phyloP scores from a whole-genome alignment of 1,284 basidiomycete species.

The Ceratorhiza oryzae-sativae region DNA sequence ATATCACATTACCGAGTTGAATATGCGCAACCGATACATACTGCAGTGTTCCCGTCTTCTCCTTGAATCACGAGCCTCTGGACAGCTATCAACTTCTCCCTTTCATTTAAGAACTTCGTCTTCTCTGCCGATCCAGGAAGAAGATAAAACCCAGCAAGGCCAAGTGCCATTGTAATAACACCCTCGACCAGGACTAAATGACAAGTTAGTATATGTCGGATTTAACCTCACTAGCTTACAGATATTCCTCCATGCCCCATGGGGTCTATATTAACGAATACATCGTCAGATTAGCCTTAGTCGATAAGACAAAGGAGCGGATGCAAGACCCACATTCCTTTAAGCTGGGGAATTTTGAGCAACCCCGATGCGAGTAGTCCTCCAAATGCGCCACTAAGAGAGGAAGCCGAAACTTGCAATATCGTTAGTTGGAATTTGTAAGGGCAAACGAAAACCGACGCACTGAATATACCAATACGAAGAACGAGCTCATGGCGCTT shows the following conservation, averaged over 20 bases:
- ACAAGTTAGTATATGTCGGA: background rate
- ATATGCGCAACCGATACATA: background rate
- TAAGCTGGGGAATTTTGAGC: conserved; percentile 45
- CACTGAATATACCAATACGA: conserved; percentile 48
- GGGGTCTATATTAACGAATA: conserved; percentile 43
- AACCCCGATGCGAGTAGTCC: conserved; percentile 45
- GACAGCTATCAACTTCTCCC: conserved; percentile 48
- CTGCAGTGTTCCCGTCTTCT: conserved; percentile 19
- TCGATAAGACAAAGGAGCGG: conserved; percentile 40
- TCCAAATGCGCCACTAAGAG: conserved; percentile 43
- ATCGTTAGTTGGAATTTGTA: background rate
- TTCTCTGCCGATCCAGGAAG: conserved; percentile 49
- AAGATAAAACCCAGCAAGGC: conserved; percentile 49
- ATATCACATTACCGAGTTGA: background rate
- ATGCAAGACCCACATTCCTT: conserved; percentile 43
- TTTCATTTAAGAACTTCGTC: conserved; percentile 48
- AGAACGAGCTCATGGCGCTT: conserved; percentile 49
- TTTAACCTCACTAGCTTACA: conserved; percentile 35
- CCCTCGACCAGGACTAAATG: conserved; percentile 46
- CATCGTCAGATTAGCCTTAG: background rate
- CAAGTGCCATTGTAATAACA: conserved; percentile 49
- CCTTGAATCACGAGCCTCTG: conserved; percentile 31
- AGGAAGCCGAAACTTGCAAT: conserved; percentile 41
- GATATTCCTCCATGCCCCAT: conserved; percentile 49
- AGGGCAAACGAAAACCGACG: background rate